Base-by-base conservation (phyloP, 495 filamentous ascomycete species). In the Lindgomyces ingoldianus region DNA sequence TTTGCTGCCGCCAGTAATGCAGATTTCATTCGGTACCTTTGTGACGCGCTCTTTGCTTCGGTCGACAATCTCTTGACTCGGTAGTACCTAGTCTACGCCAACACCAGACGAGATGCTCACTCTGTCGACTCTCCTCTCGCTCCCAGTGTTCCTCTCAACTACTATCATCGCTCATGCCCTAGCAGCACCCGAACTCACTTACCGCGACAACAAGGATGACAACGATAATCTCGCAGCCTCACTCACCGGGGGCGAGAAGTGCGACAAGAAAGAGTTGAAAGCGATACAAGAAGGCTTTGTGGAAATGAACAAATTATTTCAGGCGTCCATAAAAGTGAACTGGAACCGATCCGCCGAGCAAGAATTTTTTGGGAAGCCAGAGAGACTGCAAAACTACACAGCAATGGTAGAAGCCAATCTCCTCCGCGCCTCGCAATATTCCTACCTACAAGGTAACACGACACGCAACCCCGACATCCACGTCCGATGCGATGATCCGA, bases 401-500 rank as follows among this genome's bases (percentile, higher is more conserved):
- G 18, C 8, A 1, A 24, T 65, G 36, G 42, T 65, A 1, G 62
- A 65, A 46, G 55, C 2, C 25, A 65, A 65, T 33, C 55, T 65
- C 6, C 33, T 1, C 10, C 62, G 62, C 26, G 62, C 62, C 6
- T 22, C 62, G 41, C 62, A 65, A 30, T 65, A 65, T 27, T 22
- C 46, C 8, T 59, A 60, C 25, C 39, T 60, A 16, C 36, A 65
- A 14, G 62, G 55, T 12, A 60, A 60, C 26, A 21, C 36, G 19
- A 54, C 46, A 6, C 55, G 53, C 14, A 67, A 50, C n/a, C 58
- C 64, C 9, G 58, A 68, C 33, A 59, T 68, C 3, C 65, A 63
- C 42, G 47, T 63, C 0, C 59, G 65, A 16, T 68, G 65, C 54
- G 65, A 63, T 27, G 65, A 68, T 30, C 65, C 65, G 29, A 47